phyloP scores from a whole-genome alignment of 192 early-diverging fungal species.

The Coemansia sp. region DNA sequence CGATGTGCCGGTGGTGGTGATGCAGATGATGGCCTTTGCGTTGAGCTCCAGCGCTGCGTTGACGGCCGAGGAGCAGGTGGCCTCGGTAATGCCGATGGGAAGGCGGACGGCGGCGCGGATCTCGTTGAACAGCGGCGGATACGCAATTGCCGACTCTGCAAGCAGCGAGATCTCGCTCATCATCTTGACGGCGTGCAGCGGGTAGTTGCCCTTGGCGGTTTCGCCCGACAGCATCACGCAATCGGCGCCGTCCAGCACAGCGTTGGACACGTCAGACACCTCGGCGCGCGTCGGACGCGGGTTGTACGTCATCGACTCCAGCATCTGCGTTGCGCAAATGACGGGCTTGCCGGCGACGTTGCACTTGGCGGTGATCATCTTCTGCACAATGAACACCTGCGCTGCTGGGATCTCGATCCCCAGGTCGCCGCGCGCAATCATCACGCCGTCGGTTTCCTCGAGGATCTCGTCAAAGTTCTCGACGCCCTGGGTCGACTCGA shows the following conservation, averaged over 20 bases:
- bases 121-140: slow-evolving; percentile 92
- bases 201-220: slow-evolving; percentile 95
- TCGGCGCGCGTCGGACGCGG: slow-evolving; percentile 99
- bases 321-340: slow-evolving; percentile 98
- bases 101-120: slow-evolving; percentile 73
- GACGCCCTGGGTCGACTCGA: slow-evolving; percentile 97
- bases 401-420: slow-evolving; percentile 97
- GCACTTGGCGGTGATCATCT: slow-evolving; percentile 99
- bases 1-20: slow-evolving; percentile 87
- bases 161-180: slow-evolving; percentile 93
- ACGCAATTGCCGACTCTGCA: slow-evolving; percentile 93
- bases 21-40: slow-evolving; percentile 87
- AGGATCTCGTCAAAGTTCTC: slow-evolving; percentile 99
- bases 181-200: slow-evolving; percentile 87
- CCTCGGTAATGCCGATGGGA: slow-evolving; percentile 86
- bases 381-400: slow-evolving; percentile 91
- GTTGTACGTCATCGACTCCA: slow-evolving; percentile 94
- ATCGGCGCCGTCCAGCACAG: slow-evolving; percentile 96
- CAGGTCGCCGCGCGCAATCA: slow-evolving; percentile 98
- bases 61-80: slow-evolving; percentile 89
- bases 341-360: slow-evolving; percentile 97
- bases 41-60: slow-evolving; percentile 79
- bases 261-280: slow-evolving; percentile 98
- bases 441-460: slow-evolving; percentile 90
- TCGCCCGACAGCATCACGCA: slow-evolving; percentile 99